phyloP scores from a whole-genome alignment of 192 early-diverging fungal species.

The Coemansia interrupta region DNA sequence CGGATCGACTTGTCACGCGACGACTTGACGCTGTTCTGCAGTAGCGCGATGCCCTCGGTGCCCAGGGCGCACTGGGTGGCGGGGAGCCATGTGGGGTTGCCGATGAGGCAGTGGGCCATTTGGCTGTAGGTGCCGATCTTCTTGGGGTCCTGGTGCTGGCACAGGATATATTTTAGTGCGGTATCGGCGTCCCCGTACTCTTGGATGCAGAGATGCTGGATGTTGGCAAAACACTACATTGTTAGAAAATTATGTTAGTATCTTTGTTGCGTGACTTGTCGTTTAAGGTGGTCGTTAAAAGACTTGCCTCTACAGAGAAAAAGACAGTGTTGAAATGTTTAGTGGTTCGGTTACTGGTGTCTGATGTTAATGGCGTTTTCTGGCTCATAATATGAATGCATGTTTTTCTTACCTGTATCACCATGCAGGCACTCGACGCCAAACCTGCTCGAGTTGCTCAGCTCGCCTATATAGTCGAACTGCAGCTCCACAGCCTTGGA shows the following conservation, averaged over 20 bases:
- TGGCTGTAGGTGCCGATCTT: slow-evolving; percentile 33
- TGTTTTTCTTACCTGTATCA: slow-evolving; percentile 31
- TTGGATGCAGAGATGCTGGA: slow-evolving; percentile 51
- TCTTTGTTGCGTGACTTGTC: not conserved
- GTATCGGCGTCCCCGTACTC: slow-evolving; percentile 27
- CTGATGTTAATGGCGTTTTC: not conserved
- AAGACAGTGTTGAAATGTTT: not conserved
- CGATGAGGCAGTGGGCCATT: slow-evolving; percentile 32
- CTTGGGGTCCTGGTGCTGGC: slow-evolving; percentile 20
- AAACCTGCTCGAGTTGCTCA: slow-evolving; percentile 24
- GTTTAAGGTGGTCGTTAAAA: not conserved
- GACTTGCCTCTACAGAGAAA: slow-evolving; percentile 16
- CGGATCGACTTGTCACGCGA: slow-evolving; percentile 11
- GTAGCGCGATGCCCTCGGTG: slow-evolving; percentile 29
- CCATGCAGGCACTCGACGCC: slow-evolving; percentile 37
- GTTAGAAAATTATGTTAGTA: slow-evolving; percentile 1
- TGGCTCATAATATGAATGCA: not conserved
- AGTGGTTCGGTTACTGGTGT: not conserved
- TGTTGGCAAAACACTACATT: slow-evolving; percentile 46
- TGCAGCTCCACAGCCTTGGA: slow-evolving; percentile 18
- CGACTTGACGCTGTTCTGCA: slow-evolving; percentile 20
- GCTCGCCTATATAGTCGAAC: slow-evolving; percentile 41
- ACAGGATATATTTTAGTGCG: slow-evolving; percentile 41
- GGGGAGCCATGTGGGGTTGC: slow-evolving; percentile 12
- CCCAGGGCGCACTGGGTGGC: slow-evolving; percentile 24